Conservation (phyloP, 2,329 filamentous ascomycete genomes). For the Fusarium sp. region DNA sequence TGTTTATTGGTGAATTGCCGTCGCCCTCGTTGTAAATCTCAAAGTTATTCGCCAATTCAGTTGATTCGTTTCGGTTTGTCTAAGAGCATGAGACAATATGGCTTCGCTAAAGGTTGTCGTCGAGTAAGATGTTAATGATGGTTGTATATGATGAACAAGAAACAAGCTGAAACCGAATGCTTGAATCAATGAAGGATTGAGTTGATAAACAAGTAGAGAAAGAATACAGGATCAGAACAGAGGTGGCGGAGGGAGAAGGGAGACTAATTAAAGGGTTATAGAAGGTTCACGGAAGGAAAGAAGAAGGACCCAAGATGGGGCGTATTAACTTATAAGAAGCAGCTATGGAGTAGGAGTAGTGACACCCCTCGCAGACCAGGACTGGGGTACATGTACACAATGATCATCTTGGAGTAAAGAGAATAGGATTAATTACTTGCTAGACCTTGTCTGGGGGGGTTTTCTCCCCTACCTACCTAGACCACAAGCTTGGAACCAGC, state of each 20-base stretch:
- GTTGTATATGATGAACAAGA: neutral
- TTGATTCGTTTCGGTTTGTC: constrained; percentile 18
- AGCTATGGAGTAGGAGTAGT: constrained; percentile 37
- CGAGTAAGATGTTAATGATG: constrained; percentile 6
- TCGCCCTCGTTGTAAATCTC: neutral
- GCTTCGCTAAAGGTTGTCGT: constrained; percentile 22
- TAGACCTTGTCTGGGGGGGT: constrained; percentile 35
- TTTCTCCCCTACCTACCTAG: constrained; percentile 31
- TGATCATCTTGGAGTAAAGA: constrained; percentile 40
- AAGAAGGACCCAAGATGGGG: constrained; percentile 48
- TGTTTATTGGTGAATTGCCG: neutral
- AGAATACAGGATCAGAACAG: constrained; percentile 19
- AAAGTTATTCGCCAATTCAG: constrained; percentile 17
- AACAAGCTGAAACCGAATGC: constrained; percentile 5
- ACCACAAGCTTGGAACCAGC: constrained; percentile 52
- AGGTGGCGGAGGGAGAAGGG: constrained; percentile 38
- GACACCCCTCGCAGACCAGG: constrained; percentile 40
- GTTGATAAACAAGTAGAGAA: constrained; percentile 21
- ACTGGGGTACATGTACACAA: constrained; percentile 47
- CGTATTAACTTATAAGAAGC: constrained; percentile 52
- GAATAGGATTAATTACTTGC: constrained; percentile 43
- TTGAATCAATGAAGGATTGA: constrained; percentile 10
- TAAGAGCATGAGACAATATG: constrained; percentile 21
- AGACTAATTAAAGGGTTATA: constrained; percentile 45
- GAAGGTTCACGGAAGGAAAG: constrained; percentile 47